These are phyloP conservation scores for Sclerotinia subarctica DNA, from an alignment of 2,329 filamentous ascomycete genomes.

Conservation along the genomic window DNA sequence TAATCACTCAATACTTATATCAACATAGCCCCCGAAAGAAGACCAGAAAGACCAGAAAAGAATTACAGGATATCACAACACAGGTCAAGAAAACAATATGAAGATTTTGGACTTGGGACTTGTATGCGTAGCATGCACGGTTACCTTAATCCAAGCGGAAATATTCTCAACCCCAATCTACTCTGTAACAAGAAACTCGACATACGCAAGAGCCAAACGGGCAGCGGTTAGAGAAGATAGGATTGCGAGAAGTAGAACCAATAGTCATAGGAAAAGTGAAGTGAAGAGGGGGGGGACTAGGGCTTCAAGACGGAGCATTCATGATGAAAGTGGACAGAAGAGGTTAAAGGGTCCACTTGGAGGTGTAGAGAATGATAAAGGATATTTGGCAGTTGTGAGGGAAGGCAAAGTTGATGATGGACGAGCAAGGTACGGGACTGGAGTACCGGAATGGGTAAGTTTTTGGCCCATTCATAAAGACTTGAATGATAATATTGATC, in stretches of 20 bases:
- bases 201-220: not conserved
- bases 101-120: constrained; percentile 8
- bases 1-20: not conserved
- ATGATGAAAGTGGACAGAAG: not conserved
- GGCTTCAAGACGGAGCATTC: not conserved
- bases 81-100: not conserved
- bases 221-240: not conserved
- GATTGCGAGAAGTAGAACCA: constrained; percentile 9
- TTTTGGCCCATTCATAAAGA: not conserved
- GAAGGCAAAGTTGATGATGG: not conserved
- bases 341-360: constrained; percentile 3
- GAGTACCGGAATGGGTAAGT: constrained; percentile 14
- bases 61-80: not conserved
- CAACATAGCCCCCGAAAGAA: not conserved
- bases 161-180: constrained; percentile 9
- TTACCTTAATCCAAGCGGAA: constrained; percentile 8
- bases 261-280: constrained; percentile 10
- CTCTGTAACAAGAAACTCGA: constrained; percentile 16
- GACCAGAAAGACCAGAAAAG: not conserved
- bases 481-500: not conserved
- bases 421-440: constrained; percentile 5
- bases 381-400: not conserved
- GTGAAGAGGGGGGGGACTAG: not conserved
- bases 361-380: constrained; percentile 14
- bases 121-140: constrained; percentile 4